Evolutionary conservation across 2,329 filamentous ascomycete genomes (phyloP).

Genomic region (Fusarium liriodendri): DNA sequence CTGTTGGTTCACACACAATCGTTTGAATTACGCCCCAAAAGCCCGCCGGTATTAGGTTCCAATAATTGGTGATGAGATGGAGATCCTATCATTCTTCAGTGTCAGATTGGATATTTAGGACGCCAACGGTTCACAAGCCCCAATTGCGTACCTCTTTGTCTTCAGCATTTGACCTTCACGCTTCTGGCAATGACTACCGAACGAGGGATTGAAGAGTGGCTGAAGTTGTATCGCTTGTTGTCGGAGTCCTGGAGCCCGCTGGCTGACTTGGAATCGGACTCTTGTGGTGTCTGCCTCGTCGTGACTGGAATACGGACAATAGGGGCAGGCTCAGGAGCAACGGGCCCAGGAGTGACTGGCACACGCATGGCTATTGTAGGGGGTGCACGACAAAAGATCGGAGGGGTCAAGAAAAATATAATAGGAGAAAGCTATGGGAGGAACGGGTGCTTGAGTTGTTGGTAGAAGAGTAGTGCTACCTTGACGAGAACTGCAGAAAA

Average conservation of each 20-base stretch:
- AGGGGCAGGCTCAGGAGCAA: neutral
- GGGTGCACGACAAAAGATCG: neutral
- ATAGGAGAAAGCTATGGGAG: no score
- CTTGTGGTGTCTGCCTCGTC: no score
- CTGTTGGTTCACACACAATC: neutral
- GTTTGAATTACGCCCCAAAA: neutral
- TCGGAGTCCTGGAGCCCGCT: no score
- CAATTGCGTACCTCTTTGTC: neutral
- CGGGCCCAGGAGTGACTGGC: neutral
- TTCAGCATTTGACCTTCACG: neutral
- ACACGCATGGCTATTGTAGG: neutral
- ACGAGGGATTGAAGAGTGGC: no score
- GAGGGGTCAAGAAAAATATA: neutral
- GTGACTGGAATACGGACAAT: neutral
- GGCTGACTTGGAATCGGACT: no score
- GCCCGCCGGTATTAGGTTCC: no score
- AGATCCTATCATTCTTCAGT: no score
- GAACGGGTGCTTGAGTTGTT: no score
- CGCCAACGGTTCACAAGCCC: neutral
- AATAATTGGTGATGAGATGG: no score
- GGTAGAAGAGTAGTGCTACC: neutral
- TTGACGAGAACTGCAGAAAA: neutral
- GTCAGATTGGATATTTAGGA: neutral
- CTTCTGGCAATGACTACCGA: no score
- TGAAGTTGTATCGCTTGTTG: no score